phyloP scores from a whole-genome alignment of 2,329 filamentous ascomycete species.

The Seiridium unicorne region DNA sequence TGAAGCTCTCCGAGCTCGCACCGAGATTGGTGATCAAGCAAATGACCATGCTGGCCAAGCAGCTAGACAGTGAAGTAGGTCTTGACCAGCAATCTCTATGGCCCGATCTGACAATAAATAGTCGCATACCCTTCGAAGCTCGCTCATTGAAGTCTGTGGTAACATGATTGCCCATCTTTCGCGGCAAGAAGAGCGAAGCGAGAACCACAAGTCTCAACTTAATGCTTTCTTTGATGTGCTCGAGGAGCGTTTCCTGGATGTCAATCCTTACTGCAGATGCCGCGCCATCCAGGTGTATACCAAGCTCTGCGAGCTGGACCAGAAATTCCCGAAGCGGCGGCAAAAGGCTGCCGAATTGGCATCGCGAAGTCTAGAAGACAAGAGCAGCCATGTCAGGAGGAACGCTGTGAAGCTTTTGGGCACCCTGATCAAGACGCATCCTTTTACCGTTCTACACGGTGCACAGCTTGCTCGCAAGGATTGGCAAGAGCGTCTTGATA shows the following conservation, averaged over 20 bases:
- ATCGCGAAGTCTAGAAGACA: constrained; percentile 88
- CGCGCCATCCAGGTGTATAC: constrained; percentile 90
- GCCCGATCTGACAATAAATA: constrained; percentile 25
- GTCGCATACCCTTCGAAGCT: constrained; percentile 91
- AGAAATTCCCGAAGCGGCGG: constrained; percentile 90
- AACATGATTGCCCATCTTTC: constrained; percentile 91
- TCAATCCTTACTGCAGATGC: constrained; percentile 94
- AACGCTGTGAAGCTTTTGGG: constrained; percentile 93
- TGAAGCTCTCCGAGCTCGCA: constrained; percentile 88
- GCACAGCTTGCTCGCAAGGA: constrained; percentile 81
- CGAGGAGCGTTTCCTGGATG: constrained; percentile 91
- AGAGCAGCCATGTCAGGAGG: constrained; percentile 93
- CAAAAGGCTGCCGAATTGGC: constrained; percentile 87
- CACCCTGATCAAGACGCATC: constrained; percentile 87
- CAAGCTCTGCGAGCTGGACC: constrained; percentile 89
- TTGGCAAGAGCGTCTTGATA: constrained; percentile 79
- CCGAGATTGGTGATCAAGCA: constrained; percentile 94
- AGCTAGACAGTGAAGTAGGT: constrained; percentile 85
- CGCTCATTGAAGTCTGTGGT: constrained; percentile 94
- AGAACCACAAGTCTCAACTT: constrained; percentile 92
- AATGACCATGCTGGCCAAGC: constrained; percentile 91
- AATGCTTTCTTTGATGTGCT: constrained; percentile 97
- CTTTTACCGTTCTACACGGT: constrained; percentile 88
- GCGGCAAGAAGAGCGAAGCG: constrained; percentile 84
- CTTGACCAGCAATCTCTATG: not conserved